These are phyloP conservation scores for Malassezia dermatis DNA, from an alignment of 1,284 basidiomycete species.

Conservation along the genomic window DNA sequence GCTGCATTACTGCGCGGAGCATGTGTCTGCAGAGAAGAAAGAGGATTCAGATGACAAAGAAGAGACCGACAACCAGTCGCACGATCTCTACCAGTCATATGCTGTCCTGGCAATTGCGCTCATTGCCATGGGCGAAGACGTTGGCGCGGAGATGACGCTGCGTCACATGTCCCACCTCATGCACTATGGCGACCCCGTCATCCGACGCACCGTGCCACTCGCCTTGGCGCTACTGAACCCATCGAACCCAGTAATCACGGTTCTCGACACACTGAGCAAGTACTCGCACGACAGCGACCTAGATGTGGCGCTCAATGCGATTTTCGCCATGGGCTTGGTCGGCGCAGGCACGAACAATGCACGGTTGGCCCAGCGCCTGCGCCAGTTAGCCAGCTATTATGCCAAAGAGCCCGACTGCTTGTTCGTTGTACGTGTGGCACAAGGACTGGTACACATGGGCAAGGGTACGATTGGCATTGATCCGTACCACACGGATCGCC, in stretches of 20 bases:
- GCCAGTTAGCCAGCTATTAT: conserved; percentile 92
- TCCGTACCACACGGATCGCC: conserved; percentile 89
- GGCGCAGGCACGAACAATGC: conserved; percentile 98
- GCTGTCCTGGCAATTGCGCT: conserved; percentile 88
- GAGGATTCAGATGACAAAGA: conserved; percentile 29
- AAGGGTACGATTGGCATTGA: conserved; percentile 97
- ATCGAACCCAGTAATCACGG: conserved; percentile 88
- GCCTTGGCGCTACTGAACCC: conserved; percentile 87
- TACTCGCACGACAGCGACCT: conserved; percentile 99
- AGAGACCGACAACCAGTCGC: conserved; percentile 46
- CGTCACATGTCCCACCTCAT: conserved; percentile 54
- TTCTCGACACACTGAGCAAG: conserved; percentile 96
- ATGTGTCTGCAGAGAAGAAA: conserved; percentile 56
- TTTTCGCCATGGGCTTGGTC: conserved; percentile 96
- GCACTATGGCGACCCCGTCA: conserved; percentile 92
- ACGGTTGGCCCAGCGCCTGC: conserved; percentile 88
- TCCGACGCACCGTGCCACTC: conserved; percentile 86
- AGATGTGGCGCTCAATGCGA: conserved; percentile 86
- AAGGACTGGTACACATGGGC: conserved; percentile 95
- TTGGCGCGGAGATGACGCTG: conserved; percentile 74
- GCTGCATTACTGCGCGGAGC: conserved; percentile 87
- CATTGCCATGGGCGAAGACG: conserved; percentile 96
- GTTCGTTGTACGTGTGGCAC: conserved; percentile 91
- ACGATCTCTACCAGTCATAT: conserved; percentile 82
- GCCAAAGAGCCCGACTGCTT: conserved; percentile 92